Evolutionary conservation across 495 filamentous ascomycete genomes (phyloP).

Genomic region (Xylaria curta): DNA sequence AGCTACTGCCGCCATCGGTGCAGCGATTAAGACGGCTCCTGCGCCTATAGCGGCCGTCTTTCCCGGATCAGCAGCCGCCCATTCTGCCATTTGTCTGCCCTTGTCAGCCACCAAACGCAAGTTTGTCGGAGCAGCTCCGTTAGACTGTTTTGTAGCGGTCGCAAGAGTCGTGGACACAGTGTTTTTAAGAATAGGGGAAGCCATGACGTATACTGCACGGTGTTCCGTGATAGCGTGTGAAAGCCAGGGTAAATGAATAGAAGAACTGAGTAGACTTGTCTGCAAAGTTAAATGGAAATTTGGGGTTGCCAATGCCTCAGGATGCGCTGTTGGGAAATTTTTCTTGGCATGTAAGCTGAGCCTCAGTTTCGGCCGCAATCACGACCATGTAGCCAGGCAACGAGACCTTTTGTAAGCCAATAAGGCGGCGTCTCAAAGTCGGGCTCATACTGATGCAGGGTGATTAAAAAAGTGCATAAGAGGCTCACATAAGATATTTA

Average conservation of each 20-base stretch:
- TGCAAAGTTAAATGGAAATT: neutral
- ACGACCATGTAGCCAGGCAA: neutral
- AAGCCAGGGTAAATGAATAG: neutral
- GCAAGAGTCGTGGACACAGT: neutral
- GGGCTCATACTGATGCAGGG: neutral
- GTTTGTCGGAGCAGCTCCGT: neutral
- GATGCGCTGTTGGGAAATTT: neutral
- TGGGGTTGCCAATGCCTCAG: neutral
- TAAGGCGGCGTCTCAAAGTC: neutral
- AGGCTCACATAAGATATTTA: neutral
- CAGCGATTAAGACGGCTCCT: slow-evolving; percentile 9
- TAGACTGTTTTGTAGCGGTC: neutral
- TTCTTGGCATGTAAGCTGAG: neutral
- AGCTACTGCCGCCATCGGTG: slow-evolving; percentile 13
- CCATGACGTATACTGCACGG: neutral
- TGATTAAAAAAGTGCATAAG: neutral
- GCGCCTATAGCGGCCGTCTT: slow-evolving; percentile 8
- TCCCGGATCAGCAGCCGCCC: slow-evolving; percentile 18
- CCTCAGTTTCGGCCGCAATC: slow-evolving; percentile 1
- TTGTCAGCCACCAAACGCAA: neutral
- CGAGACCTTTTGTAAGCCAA: neutral
- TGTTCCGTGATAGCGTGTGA: neutral
- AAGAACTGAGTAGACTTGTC: neutral
- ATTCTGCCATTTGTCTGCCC: neutral
- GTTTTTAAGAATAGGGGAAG: neutral